Evolutionary conservation across 345 rosid genomes (phyloP).

Genomic region (Sisymbrium altissimum): DNA sequence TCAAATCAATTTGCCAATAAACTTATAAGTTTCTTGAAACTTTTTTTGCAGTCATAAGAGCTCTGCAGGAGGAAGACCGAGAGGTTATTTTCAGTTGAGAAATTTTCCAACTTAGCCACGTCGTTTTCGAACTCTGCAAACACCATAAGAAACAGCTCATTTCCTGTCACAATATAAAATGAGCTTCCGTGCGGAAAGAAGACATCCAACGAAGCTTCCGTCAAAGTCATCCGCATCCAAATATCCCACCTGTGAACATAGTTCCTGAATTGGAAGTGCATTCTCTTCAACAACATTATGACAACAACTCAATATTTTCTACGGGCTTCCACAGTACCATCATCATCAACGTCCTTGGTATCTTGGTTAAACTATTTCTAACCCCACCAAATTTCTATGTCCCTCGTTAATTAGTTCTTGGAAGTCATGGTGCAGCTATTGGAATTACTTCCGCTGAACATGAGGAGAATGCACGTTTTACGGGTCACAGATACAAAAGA

Average conservation of each 20-base stretch:
- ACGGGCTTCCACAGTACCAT: slow-evolving; percentile 47
- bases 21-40: too few relatives aligned
- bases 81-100: too few relatives aligned
- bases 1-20: too few relatives aligned
- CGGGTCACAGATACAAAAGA: slow-evolving; percentile 62
- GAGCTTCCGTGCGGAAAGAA: too few relatives aligned
- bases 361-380: slow-evolving; percentile 50
- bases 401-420: slow-evolving; percentile 48
- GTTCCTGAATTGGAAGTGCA: slow-evolving; percentile 39
- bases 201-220: too few relatives aligned
- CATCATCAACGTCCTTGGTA: slow-evolving; percentile 46
- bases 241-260: slow-evolving; percentile 39
- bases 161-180: too few relatives aligned
- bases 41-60: too few relatives aligned
- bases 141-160: too few relatives aligned
- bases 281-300: slow-evolving; percentile 45
- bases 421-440: slow-evolving; percentile 37
- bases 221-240: slow-evolving; percentile 51
- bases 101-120: too few relatives aligned
- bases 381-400: slow-evolving; percentile 44
- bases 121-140: too few relatives aligned
- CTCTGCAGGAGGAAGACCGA: too few relatives aligned
- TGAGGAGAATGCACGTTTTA: slow-evolving; percentile 45
- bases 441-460: slow-evolving; percentile 56
- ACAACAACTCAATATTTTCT: slow-evolving; percentile 40